Evolutionary conservation across 805 yeast genomes (phyloP), one percentile per base, ranked within the genome.

Genomic region (Tetrapisispora iriomotensis): DNA sequence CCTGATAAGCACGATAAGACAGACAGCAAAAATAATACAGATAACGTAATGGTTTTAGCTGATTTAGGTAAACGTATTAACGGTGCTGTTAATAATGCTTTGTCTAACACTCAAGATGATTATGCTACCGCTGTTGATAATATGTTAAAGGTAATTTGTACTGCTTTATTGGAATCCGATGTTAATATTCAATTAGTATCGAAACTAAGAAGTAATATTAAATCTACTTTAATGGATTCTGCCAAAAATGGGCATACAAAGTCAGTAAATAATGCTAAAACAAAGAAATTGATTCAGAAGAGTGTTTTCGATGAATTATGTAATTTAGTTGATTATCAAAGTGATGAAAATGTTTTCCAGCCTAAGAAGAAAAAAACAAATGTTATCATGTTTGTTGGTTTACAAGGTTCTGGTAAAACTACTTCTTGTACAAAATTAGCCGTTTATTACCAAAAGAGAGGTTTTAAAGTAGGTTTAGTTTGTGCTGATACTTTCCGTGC

Each of bases 401-500:
- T 92, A 44, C 98, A 92, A 62, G 98, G 98, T 67, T 92, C 97
- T 10, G 98, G 98, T 72, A 92, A 92, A 61, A 92, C 98, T 24
- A 92, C 98, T 0, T 79, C 96, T 2, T 88, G 96, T 76, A 92
- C 98, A 1, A 92, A 92, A 53, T 69, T 90, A 51, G 98, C 98
- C 0, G 94, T 86, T 2, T 88, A 84, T 59, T 92, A 92, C 60
- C 90, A 87, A 55, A 76, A 88, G 56, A 71, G 96, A 55, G 96
- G 96, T 2, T 86, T 79, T 64, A 88, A 87, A 59, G 95, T 86
- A 34, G 97, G 97, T 38, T 69, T 92, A 57, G 97, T 92, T 20
- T 92, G 98, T 75, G 98, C 98, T 2, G 98, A 92, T 68, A 92
- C 98, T 23, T 92, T 90, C 71, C 79, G 98, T 72, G 98, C 98